These are phyloP conservation scores for Fragosphaeria purpurea DNA, from an alignment of 2,329 filamentous ascomycete species.

Conservation along the genomic window DNA sequence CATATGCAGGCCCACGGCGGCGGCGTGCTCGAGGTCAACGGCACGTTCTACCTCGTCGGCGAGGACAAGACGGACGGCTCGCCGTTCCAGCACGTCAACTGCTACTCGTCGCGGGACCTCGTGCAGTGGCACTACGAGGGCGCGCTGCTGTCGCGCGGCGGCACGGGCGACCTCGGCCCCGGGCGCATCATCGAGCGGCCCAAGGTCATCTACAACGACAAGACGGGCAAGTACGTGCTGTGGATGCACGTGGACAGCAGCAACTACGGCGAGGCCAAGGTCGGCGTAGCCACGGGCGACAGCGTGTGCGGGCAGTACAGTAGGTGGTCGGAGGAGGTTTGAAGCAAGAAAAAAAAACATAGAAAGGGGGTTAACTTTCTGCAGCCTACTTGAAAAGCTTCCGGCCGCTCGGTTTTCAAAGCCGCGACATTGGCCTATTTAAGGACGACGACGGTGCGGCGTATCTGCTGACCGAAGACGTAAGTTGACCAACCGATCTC, in stretches of 20 bases:
- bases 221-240: slow-evolving; percentile 35
- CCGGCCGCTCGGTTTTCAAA: slow-evolving; percentile 19
- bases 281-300: slow-evolving; percentile 25
- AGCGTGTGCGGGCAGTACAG: slow-evolving; percentile 51
- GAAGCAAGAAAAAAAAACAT: neutral
- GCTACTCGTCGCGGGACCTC: slow-evolving; percentile 55
- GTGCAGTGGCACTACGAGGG: slow-evolving; percentile 32
- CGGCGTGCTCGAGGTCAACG: slow-evolving; percentile 48
- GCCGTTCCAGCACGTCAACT: slow-evolving; percentile 56
- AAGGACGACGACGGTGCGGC: slow-evolving; percentile 51
- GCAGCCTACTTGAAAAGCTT: slow-evolving; percentile 23
- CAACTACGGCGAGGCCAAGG: slow-evolving; percentile 22
- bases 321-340: neutral
- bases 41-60: slow-evolving; percentile 57
- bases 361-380: neutral
- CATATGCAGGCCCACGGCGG: slow-evolving; percentile 60
- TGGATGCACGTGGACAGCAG: slow-evolving; percentile 58
- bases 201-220: slow-evolving; percentile 58
- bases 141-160: slow-evolving; percentile 13
- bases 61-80: slow-evolving; percentile 58
- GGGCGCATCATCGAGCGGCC: slow-evolving; percentile 56
- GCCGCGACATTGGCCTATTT: slow-evolving; percentile 46
- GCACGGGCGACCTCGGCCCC: slow-evolving; percentile 13
- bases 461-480: slow-evolving; percentile 54
- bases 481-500: slow-evolving; percentile 21